Conservation (phyloP, 208 protist species). For the Acanthamoeba lenticulata region DNA sequence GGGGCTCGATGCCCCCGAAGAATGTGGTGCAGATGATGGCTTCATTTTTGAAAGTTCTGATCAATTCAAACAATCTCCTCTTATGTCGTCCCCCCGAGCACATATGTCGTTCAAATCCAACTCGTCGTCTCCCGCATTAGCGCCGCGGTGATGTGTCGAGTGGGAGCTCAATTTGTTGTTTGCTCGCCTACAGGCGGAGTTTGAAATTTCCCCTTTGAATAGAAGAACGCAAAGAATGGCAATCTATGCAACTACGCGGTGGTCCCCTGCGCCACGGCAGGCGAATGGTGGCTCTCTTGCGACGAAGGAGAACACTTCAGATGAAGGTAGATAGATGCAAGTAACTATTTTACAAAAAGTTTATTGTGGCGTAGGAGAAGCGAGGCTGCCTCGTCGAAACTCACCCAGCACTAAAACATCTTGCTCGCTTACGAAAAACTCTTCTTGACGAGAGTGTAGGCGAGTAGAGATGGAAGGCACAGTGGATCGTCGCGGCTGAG, state of each 20-base stretch:
- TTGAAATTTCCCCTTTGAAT: not conserved
- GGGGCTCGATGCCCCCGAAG: not conserved
- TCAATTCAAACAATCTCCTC: not conserved
- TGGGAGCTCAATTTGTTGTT: not conserved
- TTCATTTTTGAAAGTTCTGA: not conserved
- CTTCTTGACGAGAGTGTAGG: not conserved
- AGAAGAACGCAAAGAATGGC: not conserved
- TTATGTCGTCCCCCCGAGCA: not conserved
- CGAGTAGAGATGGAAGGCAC: not conserved
- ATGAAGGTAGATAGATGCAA: not conserved
- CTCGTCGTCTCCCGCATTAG: not conserved
- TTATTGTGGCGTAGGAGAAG: not conserved
- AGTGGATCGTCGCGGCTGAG: not conserved
- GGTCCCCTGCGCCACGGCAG: not conserved
- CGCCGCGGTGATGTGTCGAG: not conserved
- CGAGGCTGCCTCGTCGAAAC: too few species aligned
- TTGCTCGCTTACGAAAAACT: not conserved
- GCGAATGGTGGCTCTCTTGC: too few species aligned
- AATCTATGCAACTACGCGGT: too few species aligned
- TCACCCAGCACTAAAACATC: too few species aligned
- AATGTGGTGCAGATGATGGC: not conserved
- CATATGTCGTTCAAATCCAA: not conserved
- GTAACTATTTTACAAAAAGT: not conserved
- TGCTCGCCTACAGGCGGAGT: not conserved
- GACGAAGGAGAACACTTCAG: not conserved